Evolutionary conservation across 257 asterid genomes (phyloP), one percentile per base, ranked within the genome.

Genomic region (Solanum acaule): DNA sequence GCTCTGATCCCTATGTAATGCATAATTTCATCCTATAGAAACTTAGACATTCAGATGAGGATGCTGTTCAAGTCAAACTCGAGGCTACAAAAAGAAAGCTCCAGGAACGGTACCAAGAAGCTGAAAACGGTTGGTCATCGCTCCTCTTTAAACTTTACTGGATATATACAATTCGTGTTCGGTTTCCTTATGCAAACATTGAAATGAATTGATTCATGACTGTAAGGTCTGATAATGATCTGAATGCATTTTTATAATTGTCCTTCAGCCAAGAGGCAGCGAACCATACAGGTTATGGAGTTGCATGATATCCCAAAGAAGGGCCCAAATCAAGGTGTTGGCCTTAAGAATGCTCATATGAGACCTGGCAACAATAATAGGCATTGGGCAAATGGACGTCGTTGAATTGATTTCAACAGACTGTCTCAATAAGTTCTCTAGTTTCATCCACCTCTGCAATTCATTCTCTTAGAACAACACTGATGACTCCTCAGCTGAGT

Each of bases 31-130:
- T 34, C 73, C 23, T 76, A 70, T 87, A 77, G 91, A 95, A 94
- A 92, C 89, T 68, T 18, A 59, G 91, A 88, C 87, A 11, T 61
- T 89, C 92, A 59, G 93, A 91, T 12, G 98, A 92, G 86, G 88
- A 88, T 29, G 91, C 93, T 4, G 94, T 91, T 88, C 88, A 88
- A 85, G 90, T 88, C 85, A 95, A 92, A 68, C 84, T 96, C 20
- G 99, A 96, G 92, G 94, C 93, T 18, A 93, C 99, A 16, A 95
- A 96, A 85, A 95, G 99, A 94, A 96, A 96, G 91, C 98, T 96
- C 40, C 99, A 96, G 12, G 98, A 96, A 86, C 96, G 98, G 16
- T 95, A 95, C 89, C 98, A 92, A 89, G 98, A 95, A 93, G 99
- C 94, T 63, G 96, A 94, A 89, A 95, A 96, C 22, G 98, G 99